Conservation (phyloP, 306 rosid genomes). For the Lotus japonicus region DNA sequence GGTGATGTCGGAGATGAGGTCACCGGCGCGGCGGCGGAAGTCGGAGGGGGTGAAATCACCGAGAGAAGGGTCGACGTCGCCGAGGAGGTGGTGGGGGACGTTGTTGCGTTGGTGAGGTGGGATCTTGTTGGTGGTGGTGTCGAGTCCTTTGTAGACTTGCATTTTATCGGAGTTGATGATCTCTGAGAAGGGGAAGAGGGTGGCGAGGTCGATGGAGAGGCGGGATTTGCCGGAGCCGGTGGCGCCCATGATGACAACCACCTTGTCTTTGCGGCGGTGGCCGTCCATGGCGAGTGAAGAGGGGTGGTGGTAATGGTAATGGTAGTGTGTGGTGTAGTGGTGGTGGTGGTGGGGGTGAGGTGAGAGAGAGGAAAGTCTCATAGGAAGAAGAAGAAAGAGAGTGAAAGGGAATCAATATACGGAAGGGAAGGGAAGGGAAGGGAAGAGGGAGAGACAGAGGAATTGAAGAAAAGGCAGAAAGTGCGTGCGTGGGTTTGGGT, state of each 20-base stretch:
- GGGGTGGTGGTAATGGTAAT: not conserved
- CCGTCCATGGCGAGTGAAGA: constrained; percentile 41
- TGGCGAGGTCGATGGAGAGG: constrained; percentile 77
- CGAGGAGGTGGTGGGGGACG: constrained; percentile 76
- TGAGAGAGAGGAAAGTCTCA: constrained; percentile 37
- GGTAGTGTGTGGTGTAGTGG: not conserved
- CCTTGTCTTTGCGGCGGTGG: constrained; percentile 52
- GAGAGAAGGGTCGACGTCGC: constrained; percentile 36
- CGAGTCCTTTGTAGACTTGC: constrained; percentile 76
- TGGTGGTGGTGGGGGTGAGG: constrained; percentile 13
- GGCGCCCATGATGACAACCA: constrained; percentile 69
- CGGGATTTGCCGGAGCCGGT: constrained; percentile 86
- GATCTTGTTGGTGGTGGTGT: constrained; percentile 84
- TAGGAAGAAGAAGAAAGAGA: no score
- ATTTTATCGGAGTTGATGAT: constrained; percentile 88
- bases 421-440: no score
- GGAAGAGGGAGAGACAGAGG: no score
- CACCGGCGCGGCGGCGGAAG: constrained; percentile 43
- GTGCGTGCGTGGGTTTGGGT: constrained; percentile 22
- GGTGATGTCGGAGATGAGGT: constrained; percentile 27
- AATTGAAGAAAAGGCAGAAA: constrained; percentile 15
- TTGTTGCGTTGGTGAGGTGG: constrained; percentile 43
- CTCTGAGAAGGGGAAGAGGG: constrained; percentile 49
- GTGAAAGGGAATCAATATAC: constrained; percentile 1
- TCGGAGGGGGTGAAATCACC: constrained; percentile 52